These are phyloP conservation scores for Naganishia albida DNA, from an alignment of 1,284 basidiomycete genomes.

Conservation along the genomic window DNA sequence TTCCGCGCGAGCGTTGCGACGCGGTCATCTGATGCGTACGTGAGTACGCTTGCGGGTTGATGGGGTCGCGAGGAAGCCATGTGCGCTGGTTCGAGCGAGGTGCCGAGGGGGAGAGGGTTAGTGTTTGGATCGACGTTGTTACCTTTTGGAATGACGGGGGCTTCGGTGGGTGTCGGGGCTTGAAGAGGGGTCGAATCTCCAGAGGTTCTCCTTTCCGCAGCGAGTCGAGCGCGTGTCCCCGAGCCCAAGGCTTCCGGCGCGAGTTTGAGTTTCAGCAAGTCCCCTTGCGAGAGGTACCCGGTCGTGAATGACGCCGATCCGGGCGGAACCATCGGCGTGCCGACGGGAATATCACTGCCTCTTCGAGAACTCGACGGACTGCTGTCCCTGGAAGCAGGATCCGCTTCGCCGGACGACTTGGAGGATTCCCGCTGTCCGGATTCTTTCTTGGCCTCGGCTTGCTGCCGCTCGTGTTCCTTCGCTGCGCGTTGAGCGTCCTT, in stretches of 20 bases:
- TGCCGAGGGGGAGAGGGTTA: slow-evolving; percentile 44
- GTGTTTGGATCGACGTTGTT: slow-evolving; percentile 17
- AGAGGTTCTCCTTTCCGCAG: neutral
- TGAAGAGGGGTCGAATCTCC: neutral
- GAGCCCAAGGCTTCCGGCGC: slow-evolving; percentile 4
- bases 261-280: slow-evolving; percentile 30
- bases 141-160: neutral
- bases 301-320: slow-evolving; percentile 29
- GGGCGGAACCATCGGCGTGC: slow-evolving; percentile 29
- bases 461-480: slow-evolving; percentile 1
- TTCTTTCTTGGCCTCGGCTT: neutral
- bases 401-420: neutral
- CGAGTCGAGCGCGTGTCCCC: neutral
- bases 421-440: neutral
- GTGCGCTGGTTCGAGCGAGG: slow-evolving; percentile 50
- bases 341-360: slow-evolving; percentile 29
- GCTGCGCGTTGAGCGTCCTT: slow-evolving; percentile 40
- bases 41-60: slow-evolving; percentile 60
- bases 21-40: slow-evolving; percentile 68
- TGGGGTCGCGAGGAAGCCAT: slow-evolving; percentile 38
- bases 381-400: neutral
- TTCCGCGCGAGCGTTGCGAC: slow-evolving; percentile 74
- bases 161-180: neutral
- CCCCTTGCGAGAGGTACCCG: slow-evolving; percentile 29
- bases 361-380: slow-evolving; percentile 12